These are phyloP conservation scores for Neurospora hispaniola DNA, from an alignment of 495 filamentous ascomycete species.

Conservation along the genomic window DNA sequence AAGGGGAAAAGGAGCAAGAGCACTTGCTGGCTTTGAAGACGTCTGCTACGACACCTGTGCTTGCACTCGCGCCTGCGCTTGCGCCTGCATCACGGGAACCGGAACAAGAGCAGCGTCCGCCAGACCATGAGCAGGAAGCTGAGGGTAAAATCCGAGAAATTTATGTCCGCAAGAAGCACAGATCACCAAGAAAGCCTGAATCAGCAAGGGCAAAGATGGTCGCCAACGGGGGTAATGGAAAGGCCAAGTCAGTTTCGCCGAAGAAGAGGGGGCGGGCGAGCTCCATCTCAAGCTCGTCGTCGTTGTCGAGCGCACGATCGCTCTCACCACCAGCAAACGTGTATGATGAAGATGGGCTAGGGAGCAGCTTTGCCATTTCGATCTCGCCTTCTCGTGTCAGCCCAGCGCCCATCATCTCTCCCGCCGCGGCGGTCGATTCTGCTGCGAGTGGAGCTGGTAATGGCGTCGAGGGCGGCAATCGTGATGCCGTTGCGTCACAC, in stretches of 20 bases:
- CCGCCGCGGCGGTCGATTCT: constrained; percentile 1
- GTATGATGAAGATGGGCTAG: constrained; percentile 9
- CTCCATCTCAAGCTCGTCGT: constrained; percentile 22
- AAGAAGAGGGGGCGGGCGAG: constrained; percentile 12
- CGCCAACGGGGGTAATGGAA: constrained; percentile 13
- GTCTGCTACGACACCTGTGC: constrained; percentile 4
- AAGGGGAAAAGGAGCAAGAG: background rate
- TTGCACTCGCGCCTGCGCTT: constrained; percentile 1
- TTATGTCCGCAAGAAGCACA: constrained; percentile 23
- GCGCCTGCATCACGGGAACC: background rate
- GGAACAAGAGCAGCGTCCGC: constrained; percentile 2
- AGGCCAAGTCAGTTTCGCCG: constrained; percentile 16
- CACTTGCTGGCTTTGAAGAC: background rate
- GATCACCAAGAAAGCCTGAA: constrained; percentile 12
- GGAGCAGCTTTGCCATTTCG: constrained; percentile 6
- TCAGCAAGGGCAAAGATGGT: constrained; percentile 12
- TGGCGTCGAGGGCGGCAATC: background rate
- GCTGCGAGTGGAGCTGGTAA: background rate
- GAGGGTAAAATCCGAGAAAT: constrained; percentile 4
- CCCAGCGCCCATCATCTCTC: constrained; percentile 17
- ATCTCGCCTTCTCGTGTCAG: constrained; percentile 17
- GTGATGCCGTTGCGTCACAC: constrained; percentile 5
- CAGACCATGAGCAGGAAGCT: constrained; percentile 3
- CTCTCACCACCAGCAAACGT: constrained; percentile 18
- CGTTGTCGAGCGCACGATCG: constrained; percentile 24